A percentile compares a stretch with the other conserved stretches of the same genome.
These are phyloP conservation scores for Hypoxylon cercidicola DNA, from an alignment of 495 filamentous ascomycete genomes.

Conservation along the genomic window DNA sequence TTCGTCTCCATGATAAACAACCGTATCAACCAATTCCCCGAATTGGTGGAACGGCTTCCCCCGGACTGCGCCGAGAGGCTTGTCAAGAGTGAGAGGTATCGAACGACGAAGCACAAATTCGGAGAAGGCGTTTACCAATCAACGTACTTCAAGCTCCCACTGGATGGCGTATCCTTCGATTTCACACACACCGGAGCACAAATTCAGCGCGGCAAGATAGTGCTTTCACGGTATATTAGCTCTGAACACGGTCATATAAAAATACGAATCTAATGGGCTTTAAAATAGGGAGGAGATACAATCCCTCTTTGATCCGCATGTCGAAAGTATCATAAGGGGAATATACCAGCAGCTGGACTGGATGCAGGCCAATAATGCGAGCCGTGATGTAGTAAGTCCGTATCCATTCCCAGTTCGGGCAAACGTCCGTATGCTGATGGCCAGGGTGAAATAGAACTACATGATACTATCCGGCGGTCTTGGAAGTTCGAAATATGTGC, in stretches of 20 bases:
- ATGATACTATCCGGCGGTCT: constrained; percentile 73
- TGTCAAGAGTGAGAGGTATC: constrained; percentile 46
- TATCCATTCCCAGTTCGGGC: neutral
- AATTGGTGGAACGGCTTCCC: constrained; percentile 40
- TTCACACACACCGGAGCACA: constrained; percentile 50
- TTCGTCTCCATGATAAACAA: constrained; percentile 46
- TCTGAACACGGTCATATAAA: neutral
- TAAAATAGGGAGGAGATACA: constrained; percentile 58
- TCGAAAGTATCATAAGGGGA: constrained; percentile 61
- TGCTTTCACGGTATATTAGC: constrained; percentile 41
- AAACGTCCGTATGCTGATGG: constrained; percentile 1
- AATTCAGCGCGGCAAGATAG: constrained; percentile 53
- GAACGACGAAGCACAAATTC: constrained; percentile 54
- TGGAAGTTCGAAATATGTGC: constrained; percentile 71
- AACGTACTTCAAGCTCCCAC: constrained; percentile 43
- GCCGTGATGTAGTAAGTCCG: constrained; percentile 58
- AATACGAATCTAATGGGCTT: constrained; percentile 15
- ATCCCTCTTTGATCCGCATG: constrained; percentile 65
- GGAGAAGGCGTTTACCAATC: constrained; percentile 49
- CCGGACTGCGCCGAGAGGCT: constrained; percentile 43
- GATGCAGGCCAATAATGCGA: constrained; percentile 56
- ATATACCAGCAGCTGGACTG: constrained; percentile 66
- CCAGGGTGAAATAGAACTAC: constrained; percentile 50
- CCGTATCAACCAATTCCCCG: constrained; percentile 42
- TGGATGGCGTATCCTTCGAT: constrained; percentile 49